These are phyloP conservation scores for Acacia concinna DNA, from an alignment of 331 rosid species.

Conservation along the genomic window DNA sequence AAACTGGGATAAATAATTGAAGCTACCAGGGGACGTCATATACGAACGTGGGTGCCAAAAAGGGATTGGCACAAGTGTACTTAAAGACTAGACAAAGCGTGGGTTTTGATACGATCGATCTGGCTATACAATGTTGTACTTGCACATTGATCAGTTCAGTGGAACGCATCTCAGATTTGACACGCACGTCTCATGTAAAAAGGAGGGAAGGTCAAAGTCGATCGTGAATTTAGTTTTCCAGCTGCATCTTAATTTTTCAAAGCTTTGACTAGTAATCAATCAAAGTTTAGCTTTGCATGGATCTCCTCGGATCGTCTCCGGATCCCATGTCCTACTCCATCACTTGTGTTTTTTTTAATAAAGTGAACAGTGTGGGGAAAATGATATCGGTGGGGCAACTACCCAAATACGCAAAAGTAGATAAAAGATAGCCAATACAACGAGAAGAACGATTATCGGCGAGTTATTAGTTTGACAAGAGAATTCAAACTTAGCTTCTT, in stretches of 20 bases:
- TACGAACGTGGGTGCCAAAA: too few species aligned
- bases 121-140: not conserved
- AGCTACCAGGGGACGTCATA: too few species aligned
- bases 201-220: constrained; percentile 14
- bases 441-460: not conserved
- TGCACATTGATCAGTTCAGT: not conserved
- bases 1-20: not conserved
- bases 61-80: not conserved
- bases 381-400: not conserved
- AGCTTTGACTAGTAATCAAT: not conserved
- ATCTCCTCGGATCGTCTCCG: not conserved
- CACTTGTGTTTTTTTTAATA: not conserved
- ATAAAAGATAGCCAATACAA: not conserved
- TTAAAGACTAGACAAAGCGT: not conserved
- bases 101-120: constrained; percentile 29
- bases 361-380: not conserved
- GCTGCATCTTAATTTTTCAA: constrained; percentile 8
- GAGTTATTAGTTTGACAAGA: not conserved
- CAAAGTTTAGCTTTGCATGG: constrained; percentile 1
- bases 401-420: not conserved
- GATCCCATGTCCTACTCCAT: not conserved
- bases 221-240: constrained; percentile 30
- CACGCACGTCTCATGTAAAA: not conserved
- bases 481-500: not conserved
- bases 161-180: not conserved